Evolutionary conservation across 345 rosid genomes (phyloP).

Genomic region (Syzygium jambos): DNA sequence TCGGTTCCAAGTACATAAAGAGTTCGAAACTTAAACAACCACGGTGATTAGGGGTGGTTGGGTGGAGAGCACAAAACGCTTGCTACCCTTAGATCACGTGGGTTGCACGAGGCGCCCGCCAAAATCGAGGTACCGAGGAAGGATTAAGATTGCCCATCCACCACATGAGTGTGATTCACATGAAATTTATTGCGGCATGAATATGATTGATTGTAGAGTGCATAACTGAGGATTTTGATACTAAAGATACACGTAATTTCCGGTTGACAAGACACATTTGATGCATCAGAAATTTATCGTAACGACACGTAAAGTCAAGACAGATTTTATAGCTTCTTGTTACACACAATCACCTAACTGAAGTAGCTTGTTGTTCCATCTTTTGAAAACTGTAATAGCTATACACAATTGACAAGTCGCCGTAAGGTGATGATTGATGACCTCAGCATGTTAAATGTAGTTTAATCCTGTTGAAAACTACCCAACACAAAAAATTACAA

Average conservation of each 20-base stretch:
- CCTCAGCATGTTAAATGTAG: background rate
- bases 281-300: background rate
- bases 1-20: background rate
- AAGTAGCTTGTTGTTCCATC: background rate
- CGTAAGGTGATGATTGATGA: background rate
- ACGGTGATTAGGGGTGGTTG: background rate
- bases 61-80: background rate
- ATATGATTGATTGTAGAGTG: background rate
- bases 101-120: background rate
- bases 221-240: background rate
- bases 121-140: background rate
- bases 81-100: background rate
- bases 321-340: background rate
- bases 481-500: background rate
- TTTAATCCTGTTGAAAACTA: background rate
- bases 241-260: background rate
- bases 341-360: background rate
- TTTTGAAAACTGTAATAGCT: background rate
- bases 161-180: background rate
- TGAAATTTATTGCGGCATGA: background rate
- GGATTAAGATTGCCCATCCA: background rate
- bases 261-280: background rate
- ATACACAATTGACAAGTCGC: background rate
- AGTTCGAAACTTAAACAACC: background rate
- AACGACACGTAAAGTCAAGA: background rate